Conservation (phyloP, 441 rosid genomes). For the Isatis lusitanica region DNA sequence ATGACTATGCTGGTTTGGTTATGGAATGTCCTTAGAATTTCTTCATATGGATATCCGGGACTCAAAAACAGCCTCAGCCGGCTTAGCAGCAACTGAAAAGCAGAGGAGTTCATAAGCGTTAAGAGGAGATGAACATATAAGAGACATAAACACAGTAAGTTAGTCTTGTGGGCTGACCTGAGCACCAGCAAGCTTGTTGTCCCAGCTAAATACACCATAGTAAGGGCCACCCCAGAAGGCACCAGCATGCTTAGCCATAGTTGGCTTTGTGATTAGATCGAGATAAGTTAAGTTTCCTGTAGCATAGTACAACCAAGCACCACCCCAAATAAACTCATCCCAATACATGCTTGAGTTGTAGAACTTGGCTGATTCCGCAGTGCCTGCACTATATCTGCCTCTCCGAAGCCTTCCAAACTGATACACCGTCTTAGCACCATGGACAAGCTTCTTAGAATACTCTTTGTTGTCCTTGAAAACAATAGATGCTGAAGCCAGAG, state of each 20-base stretch:
- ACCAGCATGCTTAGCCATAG: constrained; percentile 76
- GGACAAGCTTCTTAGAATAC: constrained; percentile 83
- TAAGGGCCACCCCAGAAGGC: constrained; percentile 79
- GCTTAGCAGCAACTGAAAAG: constrained; percentile 57
- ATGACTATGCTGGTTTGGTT: constrained; percentile 74
- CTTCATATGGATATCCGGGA: constrained; percentile 85
- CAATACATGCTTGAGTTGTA: constrained; percentile 83
- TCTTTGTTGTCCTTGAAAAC: constrained; percentile 89
- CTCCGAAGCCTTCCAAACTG: constrained; percentile 61
- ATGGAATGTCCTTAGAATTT: constrained; percentile 77
- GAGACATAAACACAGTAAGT: constrained; percentile 9
- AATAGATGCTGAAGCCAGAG: constrained; percentile 85
- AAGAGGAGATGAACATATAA: background rate
- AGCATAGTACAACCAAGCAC: constrained; percentile 86
- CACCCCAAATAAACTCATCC: constrained; percentile 93
- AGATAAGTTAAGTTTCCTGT: constrained; percentile 77
- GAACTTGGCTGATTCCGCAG: constrained; percentile 56
- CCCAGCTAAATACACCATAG: constrained; percentile 86
- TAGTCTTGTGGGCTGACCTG: constrained; percentile 49
- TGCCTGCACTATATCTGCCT: constrained; percentile 67
- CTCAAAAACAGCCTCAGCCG: constrained; percentile 77
- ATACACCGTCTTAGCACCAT: constrained; percentile 77
- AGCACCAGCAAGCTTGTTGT: constrained; percentile 86
- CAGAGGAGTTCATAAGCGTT: background rate
- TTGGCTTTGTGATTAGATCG: constrained; percentile 66